These are phyloP conservation scores for Polyplosphaeria fusca DNA, from an alignment of 495 filamentous ascomycete species.

Conservation along the genomic window DNA sequence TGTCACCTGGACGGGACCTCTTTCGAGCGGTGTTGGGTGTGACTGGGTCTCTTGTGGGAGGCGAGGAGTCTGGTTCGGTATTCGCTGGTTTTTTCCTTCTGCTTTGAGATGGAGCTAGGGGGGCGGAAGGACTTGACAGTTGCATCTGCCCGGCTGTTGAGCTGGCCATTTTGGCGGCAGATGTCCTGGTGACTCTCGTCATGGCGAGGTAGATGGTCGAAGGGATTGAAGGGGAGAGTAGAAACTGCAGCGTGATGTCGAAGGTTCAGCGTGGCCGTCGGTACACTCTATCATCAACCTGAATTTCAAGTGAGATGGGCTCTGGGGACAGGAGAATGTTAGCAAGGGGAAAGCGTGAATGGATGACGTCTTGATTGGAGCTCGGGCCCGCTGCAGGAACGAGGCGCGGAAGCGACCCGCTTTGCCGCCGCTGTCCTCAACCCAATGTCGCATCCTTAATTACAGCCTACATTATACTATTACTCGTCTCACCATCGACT, in stretches of 20 bases:
- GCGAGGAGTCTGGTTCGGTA: background rate
- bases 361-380: slow-evolving; percentile 23
- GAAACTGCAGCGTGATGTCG: too few relatives aligned
- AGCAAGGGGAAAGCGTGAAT: too few relatives aligned
- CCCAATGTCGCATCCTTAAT: too few relatives aligned
- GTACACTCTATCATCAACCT: too few relatives aligned
- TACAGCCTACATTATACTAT: too few relatives aligned
- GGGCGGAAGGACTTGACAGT: slow-evolving; percentile 39
- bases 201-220: too few relatives aligned
- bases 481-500: too few relatives aligned
- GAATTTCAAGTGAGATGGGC: background rate
- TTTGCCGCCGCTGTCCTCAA: slow-evolving; percentile 11
- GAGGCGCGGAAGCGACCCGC: background rate
- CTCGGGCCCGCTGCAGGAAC: slow-evolving; percentile 24
- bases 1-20: slow-evolving; percentile 26
- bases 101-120: slow-evolving; percentile 19
- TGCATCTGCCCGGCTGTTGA: slow-evolving; percentile 23
- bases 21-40: slow-evolving; percentile 33
- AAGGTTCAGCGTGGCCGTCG: background rate
- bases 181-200: slow-evolving; percentile 25
- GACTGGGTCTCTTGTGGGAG: background rate
- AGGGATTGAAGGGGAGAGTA: too few relatives aligned
- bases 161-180: slow-evolving; percentile 8
- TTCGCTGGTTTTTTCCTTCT: slow-evolving; percentile 11
- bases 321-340: background rate